Base-by-base conservation (phyloP, 768 basidiomycete genomes). In the Amanita rubescens region DNA sequence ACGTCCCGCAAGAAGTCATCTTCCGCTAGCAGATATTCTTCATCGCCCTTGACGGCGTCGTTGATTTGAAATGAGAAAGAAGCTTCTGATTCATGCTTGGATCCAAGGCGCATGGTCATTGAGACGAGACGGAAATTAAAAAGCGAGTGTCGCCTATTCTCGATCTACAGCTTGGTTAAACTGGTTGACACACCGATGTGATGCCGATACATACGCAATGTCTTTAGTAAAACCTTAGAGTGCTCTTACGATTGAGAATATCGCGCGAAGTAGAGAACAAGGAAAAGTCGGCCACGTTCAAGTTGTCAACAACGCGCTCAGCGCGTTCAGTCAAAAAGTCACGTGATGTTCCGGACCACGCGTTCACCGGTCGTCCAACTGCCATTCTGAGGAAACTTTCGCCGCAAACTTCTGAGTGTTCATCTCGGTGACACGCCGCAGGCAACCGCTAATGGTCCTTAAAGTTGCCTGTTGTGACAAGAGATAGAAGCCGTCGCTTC, bases 51-150 rank as follows among this genome's bases (percentile, higher is more conserved):
- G 35, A 67, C 68, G 5, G 66, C 60, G 7, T 67, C 65, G 3
- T 83, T 81, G 33, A 83, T 78, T 62, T 81, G 77, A 62, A 81
- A 79, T 1, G 79, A 80, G 56, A 73, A 75, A 33, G 76, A 78
- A n/a, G 66, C 59, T 57, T 76, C 72, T 22, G 77, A 78, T 48
- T 74, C 39, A 32, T 53, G 34, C 43, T 46, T 53, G 52, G 52
- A 53, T 53, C 52, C 52, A 15, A 46, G 30, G 15, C 37, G 52
- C 52, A 53, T 53, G 32, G 19, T 53, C 43, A 11, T 46, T 22
- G 42, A 25, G 33, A 51, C 24, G 49, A 51, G 49, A 53, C 52
- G 52, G 52, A 53, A 53, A 53, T 53, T 53, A 53, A 53, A 30
- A 52, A 45, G 43, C 32, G 44, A 46, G 11, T n/a, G 43, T 19